phyloP scores from a whole-genome alignment of 345 rosid genomes.

The Aurinia saxatilis region DNA sequence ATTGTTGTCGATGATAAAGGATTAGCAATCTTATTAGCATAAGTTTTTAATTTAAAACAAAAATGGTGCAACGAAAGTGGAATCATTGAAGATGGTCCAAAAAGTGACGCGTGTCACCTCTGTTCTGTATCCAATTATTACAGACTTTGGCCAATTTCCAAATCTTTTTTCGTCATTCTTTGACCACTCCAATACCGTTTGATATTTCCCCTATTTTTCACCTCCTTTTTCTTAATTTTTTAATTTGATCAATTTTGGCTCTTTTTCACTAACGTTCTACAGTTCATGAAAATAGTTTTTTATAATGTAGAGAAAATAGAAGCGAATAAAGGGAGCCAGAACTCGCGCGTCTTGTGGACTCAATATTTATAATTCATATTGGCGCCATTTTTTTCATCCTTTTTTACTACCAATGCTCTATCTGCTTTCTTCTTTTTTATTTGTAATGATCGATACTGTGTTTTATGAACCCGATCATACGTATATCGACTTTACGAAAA shows the following conservation, averaged over 20 bases:
- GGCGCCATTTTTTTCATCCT: constrained; percentile 17
- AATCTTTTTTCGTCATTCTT: constrained; percentile 25
- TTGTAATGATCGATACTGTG: constrained; percentile 2
- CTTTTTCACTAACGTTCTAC: background rate
- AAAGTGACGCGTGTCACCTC: constrained; percentile 24
- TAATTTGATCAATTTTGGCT: background rate
- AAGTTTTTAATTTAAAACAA: too few relatives aligned
- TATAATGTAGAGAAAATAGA: background rate
- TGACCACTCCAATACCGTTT: constrained; percentile 27
- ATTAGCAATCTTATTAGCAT: background rate
- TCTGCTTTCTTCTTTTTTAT: background rate
- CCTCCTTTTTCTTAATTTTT: too few relatives aligned
- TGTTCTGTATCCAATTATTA: constrained; percentile 22
- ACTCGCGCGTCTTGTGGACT: constrained; percentile 17
- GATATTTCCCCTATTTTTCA: constrained; percentile 1
- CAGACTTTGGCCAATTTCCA: constrained; percentile 9
- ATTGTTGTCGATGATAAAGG: background rate
- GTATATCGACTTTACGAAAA: background rate
- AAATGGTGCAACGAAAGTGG: background rate
- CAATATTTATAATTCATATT: background rate
- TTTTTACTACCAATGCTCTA: background rate
- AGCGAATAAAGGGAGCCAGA: background rate
- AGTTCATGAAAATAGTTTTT: background rate
- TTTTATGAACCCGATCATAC: background rate
- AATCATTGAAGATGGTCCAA: constrained; percentile 29